These are phyloP conservation scores for Orychophragmus violaceus DNA, from an alignment of 345 rosid species.

Conservation along the genomic window DNA sequence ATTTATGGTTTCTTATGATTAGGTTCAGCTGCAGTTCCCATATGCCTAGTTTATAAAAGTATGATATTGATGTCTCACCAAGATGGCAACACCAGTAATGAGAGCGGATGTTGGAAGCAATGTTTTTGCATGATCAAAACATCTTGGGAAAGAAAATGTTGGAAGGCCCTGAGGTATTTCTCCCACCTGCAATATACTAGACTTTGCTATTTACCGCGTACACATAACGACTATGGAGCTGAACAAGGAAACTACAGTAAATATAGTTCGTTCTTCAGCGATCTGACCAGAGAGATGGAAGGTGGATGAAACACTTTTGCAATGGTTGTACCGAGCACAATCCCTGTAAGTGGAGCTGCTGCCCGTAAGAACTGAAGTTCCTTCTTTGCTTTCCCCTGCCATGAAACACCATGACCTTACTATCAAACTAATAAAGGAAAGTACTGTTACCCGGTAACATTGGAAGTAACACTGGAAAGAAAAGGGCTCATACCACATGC, in stretches of 20 bases:
- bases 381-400: slow-evolving; percentile 89
- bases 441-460: not conserved
- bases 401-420: slow-evolving; percentile 19
- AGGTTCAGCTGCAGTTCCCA: slow-evolving; percentile 6
- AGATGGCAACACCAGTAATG: slow-evolving; percentile 94
- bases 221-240: not conserved
- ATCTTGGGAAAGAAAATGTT: slow-evolving; percentile 66
- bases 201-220: slow-evolving; percentile 13
- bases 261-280: not conserved
- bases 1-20: slow-evolving; percentile 2
- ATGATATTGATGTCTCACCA: slow-evolving; percentile 52
- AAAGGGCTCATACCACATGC: slow-evolving; percentile 59
- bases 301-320: slow-evolving; percentile 71
- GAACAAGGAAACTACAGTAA: not conserved
- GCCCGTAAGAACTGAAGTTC: slow-evolving; percentile 69
- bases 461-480: not conserved
- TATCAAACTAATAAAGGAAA: not conserved
- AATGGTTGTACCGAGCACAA: slow-evolving; percentile 68
- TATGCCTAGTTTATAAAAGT: not conserved
- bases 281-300: slow-evolving; percentile 78
- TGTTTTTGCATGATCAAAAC: slow-evolving; percentile 47
- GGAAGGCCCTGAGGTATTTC: slow-evolving; percentile 97
- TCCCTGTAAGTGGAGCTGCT: slow-evolving; percentile 93
- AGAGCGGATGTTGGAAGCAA: slow-evolving; percentile 89
- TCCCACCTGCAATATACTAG: slow-evolving; percentile 61